Evolutionary conservation across 371 early-diverging fungal species (phyloP).

Genomic region (Enterocytospora artemiae): DNA sequence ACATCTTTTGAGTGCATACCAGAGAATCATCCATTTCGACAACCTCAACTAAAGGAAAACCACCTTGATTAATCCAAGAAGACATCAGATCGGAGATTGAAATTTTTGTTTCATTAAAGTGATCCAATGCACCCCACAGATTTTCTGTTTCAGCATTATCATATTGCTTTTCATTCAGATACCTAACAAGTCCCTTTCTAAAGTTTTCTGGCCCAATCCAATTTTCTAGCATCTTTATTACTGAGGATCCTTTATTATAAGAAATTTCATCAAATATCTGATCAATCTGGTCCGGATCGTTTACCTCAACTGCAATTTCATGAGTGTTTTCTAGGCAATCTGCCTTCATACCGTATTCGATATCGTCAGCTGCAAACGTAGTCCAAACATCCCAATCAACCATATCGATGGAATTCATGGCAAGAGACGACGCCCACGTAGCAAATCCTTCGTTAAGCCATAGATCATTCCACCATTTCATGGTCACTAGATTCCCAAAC

Average conservation of each 20-base stretch:
- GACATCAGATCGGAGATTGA: conserved; percentile 69
- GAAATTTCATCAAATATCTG: conserved; percentile 68
- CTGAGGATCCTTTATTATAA: conserved; percentile 79
- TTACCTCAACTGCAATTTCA: conserved; percentile 74
- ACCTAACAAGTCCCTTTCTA: conserved; percentile 64
- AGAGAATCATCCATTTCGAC: conserved; percentile 55
- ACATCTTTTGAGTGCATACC: conserved; percentile 61
- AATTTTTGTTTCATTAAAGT: conserved; percentile 24
- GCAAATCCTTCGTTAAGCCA: conserved; percentile 95
- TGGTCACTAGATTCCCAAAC: conserved; percentile 90
- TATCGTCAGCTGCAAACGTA: conserved; percentile 63
- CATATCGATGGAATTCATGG: conserved; percentile 64
- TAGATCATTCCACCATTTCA: conserved; percentile 74
- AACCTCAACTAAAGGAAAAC: conserved; percentile 59
- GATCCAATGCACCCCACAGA: conserved; percentile 69
- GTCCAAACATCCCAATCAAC: conserved; percentile 52
- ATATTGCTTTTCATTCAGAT: conserved; percentile 68
- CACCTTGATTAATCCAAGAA: conserved; percentile 72
- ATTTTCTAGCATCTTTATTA: conserved; percentile 75
- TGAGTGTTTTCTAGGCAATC: conserved; percentile 75
- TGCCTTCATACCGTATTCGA: conserved; percentile 64
- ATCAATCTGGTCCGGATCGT: conserved; percentile 65
- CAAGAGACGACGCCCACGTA: conserved; percentile 73
- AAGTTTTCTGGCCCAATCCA: conserved; percentile 64
- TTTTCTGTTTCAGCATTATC: conserved; percentile 71